Conservation (phyloP, 352 stramenopile genomes). For the Phytophthora pisi region DNA sequence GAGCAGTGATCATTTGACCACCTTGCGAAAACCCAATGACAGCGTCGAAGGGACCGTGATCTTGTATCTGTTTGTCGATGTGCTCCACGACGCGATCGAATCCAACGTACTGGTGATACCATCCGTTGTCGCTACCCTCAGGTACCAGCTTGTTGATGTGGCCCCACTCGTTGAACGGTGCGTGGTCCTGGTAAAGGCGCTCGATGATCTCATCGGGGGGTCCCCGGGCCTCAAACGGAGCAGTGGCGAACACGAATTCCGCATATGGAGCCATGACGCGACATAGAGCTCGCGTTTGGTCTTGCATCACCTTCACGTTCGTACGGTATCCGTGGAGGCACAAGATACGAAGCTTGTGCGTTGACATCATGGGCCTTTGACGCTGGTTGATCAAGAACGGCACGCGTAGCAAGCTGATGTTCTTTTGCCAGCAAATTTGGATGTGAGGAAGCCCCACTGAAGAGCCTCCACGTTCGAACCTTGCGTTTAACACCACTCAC, state of each 20-base stretch:
- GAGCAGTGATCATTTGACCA: conserved; percentile 46
- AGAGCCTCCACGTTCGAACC: background rate
- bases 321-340: conserved; percentile 64
- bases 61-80: conserved; percentile 45
- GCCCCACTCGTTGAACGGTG: conserved; percentile 52
- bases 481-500: background rate
- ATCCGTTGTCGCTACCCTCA: conserved; percentile 32
- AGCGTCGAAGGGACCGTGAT: conserved; percentile 58
- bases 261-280: conserved; percentile 35
- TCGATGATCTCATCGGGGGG: conserved; percentile 44
- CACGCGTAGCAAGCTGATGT: background rate
- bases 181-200: conserved; percentile 38
- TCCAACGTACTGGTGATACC: conserved; percentile 49
- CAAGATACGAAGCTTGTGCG: conserved; percentile 42
- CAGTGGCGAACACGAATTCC: conserved; percentile 62
- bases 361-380: too few species aligned
- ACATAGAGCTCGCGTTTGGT: conserved; percentile 49
- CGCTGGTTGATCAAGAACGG: too few species aligned
- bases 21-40: conserved; percentile 72
- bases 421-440: background rate
- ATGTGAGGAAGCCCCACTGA: background rate
- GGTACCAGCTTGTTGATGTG: conserved; percentile 31
- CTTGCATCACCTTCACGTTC: conserved; percentile 56
- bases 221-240: conserved; percentile 37
- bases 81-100: conserved; percentile 48